Evolutionary conservation across 192 early-diverging fungal genomes (phyloP), one percentile per base, ranked within the genome.

Genomic region (Mortierella alpina): DNA sequence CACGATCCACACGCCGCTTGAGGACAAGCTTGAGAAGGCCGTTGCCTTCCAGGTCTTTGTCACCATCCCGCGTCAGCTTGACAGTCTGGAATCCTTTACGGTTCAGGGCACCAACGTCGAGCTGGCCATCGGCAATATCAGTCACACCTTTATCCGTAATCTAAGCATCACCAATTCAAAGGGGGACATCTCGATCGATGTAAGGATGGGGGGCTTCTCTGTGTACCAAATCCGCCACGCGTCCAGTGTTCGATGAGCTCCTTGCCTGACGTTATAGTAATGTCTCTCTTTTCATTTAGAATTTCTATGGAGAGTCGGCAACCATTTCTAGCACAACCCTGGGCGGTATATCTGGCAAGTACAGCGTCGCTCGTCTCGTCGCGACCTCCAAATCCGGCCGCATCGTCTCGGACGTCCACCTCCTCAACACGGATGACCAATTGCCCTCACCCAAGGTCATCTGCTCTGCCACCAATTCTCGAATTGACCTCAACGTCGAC

Each of bases 371-470:
- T 18, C 63, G 77, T 2, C 60, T 80, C 5, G 15, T 57, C 7
- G 66, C 66, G 7, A 66, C 5, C 31, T 23, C 70, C 13, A 62
- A 68, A 40, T n/a, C 31, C 17, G 77, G 77, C 0, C 31, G 66
- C 5, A 52, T 72, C 60, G 20, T 18, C 5, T 44, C 63, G 2
- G 46, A 68, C 22, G 70, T 68, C 39, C 70, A 72, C 22, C 66
- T 80, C 17, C 70, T 80, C 47, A 80, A 80, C 56, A 72, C 77
- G 41, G 77, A 80, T 23, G 77, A 72, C 42, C 75, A 79, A 48
- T 44, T 66, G 4, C 75, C 75, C 6, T 31, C 77, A 14, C 69
- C 69, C 22, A 72, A 68, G n/a, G 77, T 80, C 47, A 64, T 80
- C 47, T 67, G 63, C 14, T 57, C 45, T 1, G 49, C 69, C 12